phyloP scores from a whole-genome alignment of 2,329 filamentous ascomycete genomes.

The Microcyclospora pomicola region DNA sequence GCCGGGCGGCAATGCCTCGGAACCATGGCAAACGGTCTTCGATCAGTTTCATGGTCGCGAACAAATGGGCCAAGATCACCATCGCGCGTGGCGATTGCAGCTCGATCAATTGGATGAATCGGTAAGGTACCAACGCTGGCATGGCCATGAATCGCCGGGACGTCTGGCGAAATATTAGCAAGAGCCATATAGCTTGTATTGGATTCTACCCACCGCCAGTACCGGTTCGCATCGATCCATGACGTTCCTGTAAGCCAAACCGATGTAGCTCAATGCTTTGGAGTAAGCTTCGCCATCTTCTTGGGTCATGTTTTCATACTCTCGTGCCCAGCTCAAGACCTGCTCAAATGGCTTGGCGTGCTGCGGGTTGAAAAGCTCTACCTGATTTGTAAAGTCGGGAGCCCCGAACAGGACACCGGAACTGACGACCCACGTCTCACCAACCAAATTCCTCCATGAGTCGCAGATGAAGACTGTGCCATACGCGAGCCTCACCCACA shows the following conservation, averaged over 20 bases:
- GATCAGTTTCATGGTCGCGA: conserved; percentile 15
- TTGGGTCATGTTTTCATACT: conserved; percentile 8
- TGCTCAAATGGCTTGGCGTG: conserved; percentile 12
- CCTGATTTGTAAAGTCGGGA: conserved; percentile 7
- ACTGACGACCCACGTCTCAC: conserved; percentile 6
- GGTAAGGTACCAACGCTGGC: conserved; percentile 12
- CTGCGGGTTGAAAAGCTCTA: conserved; percentile 10
- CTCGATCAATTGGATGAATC: conserved; percentile 14
- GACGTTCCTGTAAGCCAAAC: conserved; percentile 13
- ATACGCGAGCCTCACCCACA: conserved; percentile 14
- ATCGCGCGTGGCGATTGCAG: conserved; percentile 11
- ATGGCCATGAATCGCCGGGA: conserved; percentile 14
- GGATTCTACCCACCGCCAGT: conserved; percentile 1
- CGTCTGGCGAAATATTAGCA: background rate
- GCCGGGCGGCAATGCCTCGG: conserved; percentile 11
- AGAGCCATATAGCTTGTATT: no score
- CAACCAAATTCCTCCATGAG: conserved; percentile 6
- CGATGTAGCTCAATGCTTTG: conserved; percentile 11
- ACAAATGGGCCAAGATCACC: conserved; percentile 13
- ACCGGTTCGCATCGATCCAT: conserved; percentile 7
- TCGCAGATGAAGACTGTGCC: conserved; percentile 10
- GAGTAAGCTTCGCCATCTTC: conserved; percentile 11
- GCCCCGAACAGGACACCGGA: conserved; percentile 12
- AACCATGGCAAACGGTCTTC: conserved; percentile 13
- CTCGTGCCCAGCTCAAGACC: conserved; percentile 11